phyloP scores from a whole-genome alignment of 2,329 filamentous ascomycete species.

The Periconia sp. region DNA sequence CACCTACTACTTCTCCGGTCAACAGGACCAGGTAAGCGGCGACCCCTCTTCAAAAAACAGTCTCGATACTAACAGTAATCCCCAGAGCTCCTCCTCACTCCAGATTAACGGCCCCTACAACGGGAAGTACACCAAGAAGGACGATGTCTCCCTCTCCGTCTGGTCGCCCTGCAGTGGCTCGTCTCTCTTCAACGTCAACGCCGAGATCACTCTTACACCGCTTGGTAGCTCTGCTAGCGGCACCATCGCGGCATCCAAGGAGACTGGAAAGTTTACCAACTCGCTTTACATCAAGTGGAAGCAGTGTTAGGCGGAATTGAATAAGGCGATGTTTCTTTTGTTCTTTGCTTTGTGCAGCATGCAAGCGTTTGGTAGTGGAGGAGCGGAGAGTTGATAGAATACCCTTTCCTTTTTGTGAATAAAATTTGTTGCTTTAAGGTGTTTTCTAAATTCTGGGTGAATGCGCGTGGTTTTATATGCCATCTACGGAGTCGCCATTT shows the following conservation, averaged over 20 bases:
- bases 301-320: constrained; percentile 26
- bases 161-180: constrained; percentile 36
- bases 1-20: constrained; percentile 42
- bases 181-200: constrained; percentile 33
- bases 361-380: not conserved
- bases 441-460: too few species aligned
- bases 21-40: constrained; percentile 26
- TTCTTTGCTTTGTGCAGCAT: not conserved
- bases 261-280: constrained; percentile 27
- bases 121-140: constrained; percentile 50
- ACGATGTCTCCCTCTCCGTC: constrained; percentile 32
- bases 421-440: not conserved
- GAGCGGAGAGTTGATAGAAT: not conserved
- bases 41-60: not conserved
- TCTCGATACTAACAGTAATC: not conserved
- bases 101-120: constrained; percentile 45
- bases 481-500: too few species aligned
- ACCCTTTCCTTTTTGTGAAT: not conserved
- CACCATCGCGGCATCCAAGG: constrained; percentile 26
- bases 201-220: constrained; percentile 33
- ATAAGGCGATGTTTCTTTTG: not conserved
- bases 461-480: too few species aligned
- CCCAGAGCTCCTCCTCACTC: constrained; percentile 15
- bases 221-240: constrained; percentile 21
- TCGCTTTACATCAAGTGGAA: constrained; percentile 36